These are phyloP conservation scores for Globisporangium cederbergense DNA, from an alignment of 352 stramenopile species.

Conservation along the genomic window DNA sequence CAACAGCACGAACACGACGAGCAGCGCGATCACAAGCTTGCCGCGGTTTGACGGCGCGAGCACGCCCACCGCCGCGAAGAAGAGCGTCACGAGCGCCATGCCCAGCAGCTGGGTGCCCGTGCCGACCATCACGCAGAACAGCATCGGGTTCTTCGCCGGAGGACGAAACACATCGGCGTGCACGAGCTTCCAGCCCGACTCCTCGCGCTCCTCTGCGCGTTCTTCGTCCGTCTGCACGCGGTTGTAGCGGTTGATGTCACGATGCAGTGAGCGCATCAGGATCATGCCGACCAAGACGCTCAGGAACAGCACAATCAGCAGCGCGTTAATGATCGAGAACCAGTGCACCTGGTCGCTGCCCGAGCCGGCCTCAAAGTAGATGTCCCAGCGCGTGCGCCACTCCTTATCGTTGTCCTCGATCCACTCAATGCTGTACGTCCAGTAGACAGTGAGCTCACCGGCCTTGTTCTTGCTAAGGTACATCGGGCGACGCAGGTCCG, in stretches of 20 bases:
- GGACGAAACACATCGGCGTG: constrained; percentile 99
- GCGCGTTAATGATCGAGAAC: constrained; percentile 99
- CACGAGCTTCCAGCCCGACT: constrained; percentile 99
- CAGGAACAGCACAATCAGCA: constrained; percentile 99
- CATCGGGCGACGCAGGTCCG: constrained; percentile 58
- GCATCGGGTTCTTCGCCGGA: constrained; percentile 92
- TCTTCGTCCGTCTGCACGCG: constrained; percentile 94
- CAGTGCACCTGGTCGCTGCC: constrained; percentile 97
- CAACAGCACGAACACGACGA: constrained; percentile 97
- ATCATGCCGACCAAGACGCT: constrained; percentile 99
- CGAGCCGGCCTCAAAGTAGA: constrained; percentile 94
- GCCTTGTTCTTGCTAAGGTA: constrained; percentile 84
- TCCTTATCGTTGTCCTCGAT: constrained; percentile 90
- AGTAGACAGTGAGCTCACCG: constrained; percentile 84
- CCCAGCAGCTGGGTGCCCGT: constrained; percentile 96
- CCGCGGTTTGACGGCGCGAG: constrained; percentile 96
- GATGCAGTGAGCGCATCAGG: constrained; percentile 96
- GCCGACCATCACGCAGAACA: constrained; percentile 97
- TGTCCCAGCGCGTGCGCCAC: constrained; percentile 99
- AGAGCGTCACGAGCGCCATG: constrained; percentile 95
- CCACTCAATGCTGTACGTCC: constrained; percentile 99
- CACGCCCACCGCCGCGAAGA: constrained; percentile 97
- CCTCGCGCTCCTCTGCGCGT: constrained; percentile 96
- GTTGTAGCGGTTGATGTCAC: constrained; percentile 99
- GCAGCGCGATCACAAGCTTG: constrained; percentile 96